Evolutionary conservation across 2,329 filamentous ascomycete genomes (phyloP).

Genomic region (Dactylellina haptotyla): DNA sequence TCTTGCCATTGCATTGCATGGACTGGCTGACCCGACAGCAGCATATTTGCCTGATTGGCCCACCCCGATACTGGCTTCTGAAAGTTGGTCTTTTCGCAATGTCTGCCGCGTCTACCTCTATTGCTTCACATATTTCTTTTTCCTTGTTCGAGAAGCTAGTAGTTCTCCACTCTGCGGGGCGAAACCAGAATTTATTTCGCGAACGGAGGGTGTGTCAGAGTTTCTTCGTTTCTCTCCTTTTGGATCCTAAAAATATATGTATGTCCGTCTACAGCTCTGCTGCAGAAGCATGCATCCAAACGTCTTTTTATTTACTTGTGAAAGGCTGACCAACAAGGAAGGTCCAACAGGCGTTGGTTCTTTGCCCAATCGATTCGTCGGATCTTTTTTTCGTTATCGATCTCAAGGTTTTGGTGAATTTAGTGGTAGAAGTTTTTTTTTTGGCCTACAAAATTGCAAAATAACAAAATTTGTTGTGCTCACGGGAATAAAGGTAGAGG

Average conservation of each 20-base stretch:
- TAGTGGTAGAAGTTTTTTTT: too few species aligned
- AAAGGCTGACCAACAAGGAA: constrained; percentile 46
- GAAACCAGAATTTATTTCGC: constrained; percentile 10
- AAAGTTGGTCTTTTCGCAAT: constrained; percentile 46
- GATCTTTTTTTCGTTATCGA: constrained; percentile 27
- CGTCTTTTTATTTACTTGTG: constrained; percentile 29
- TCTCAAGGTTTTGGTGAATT: too few species aligned
- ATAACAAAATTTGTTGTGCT: not conserved
- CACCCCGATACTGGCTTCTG: constrained; percentile 29
- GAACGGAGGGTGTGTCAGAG: constrained; percentile 21
- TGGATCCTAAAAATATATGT: constrained; percentile 44
- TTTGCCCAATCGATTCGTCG: constrained; percentile 46
- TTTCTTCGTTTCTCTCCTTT: constrained; percentile 8
- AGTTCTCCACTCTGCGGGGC: constrained; percentile 13
- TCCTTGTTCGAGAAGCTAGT: constrained; percentile 1
- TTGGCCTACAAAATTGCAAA: too few species aligned
- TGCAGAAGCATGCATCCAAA: constrained; percentile 48
- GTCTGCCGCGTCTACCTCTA: constrained; percentile 54
- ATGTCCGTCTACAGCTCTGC: constrained; percentile 8
- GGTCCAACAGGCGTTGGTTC: constrained; percentile 34
- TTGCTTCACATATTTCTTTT: constrained; percentile 22
- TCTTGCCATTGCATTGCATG: constrained; percentile 53
- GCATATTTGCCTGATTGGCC: constrained; percentile 26
- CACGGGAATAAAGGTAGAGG: constrained; percentile 1
- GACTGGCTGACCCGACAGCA: too few species aligned